Percentiles rank a stretch among this genome's conserved stretches.
phyloP scores from a whole-genome alignment of 2,329 filamentous ascomycete genomes.

The Amylocarpus encephaloides region DNA sequence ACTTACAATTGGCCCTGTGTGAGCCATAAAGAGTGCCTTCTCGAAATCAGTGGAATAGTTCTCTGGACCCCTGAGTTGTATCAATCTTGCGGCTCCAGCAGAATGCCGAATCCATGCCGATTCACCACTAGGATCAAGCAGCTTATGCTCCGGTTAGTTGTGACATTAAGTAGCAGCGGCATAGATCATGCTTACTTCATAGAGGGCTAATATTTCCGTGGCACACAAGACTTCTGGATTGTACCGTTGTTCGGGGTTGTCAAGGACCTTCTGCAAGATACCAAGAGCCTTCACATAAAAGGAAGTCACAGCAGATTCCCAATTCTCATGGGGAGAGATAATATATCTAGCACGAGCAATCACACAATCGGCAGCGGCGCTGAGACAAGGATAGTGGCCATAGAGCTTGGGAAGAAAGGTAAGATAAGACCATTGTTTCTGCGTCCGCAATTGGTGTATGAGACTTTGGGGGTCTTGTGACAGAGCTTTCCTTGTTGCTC shows the following conservation, averaged over 20 bases:
- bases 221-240: constrained; percentile 24
- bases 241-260: constrained; percentile 18
- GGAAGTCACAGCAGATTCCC: constrained; percentile 15
- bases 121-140: constrained; percentile 29
- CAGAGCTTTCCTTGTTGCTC: constrained; percentile 20
- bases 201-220: constrained; percentile 23
- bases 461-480: constrained; percentile 21
- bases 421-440: constrained; percentile 26
- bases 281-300: constrained; percentile 23
- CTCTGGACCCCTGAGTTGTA: constrained; percentile 28
- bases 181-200: constrained; percentile 22
- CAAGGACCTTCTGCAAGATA: constrained; percentile 22
- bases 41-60: constrained; percentile 33
- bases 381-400: constrained; percentile 23
- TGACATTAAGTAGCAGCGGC: constrained; percentile 11
- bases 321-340: constrained; percentile 14
- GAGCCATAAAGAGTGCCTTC: constrained; percentile 32
- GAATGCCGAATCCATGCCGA: constrained; percentile 32
- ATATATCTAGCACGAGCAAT: constrained; percentile 25
- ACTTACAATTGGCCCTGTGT: constrained; percentile 31
- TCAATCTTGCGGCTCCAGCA: constrained; percentile 29
- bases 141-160: constrained; percentile 19
- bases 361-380: constrained; percentile 26
- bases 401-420: constrained; percentile 26
- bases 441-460: constrained; percentile 19